Conservation (phyloP, 805 yeast species). For the Wickerhamiella kurtzmanii region DNA sequence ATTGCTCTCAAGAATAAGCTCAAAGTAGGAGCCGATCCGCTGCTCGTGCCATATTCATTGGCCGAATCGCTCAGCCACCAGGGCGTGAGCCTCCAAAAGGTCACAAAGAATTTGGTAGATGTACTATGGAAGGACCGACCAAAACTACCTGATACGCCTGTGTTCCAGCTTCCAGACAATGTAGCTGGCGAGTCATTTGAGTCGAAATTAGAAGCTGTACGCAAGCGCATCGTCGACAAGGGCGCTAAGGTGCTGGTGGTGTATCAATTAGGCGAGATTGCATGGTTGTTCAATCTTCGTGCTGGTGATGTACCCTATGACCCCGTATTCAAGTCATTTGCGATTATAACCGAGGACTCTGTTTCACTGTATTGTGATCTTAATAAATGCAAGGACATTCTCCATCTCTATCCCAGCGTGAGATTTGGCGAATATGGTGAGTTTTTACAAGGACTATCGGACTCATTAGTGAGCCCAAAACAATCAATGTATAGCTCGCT, state of each 20-base stretch:
- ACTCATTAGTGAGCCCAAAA: conserved; percentile 4
- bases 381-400: conserved; percentile 26
- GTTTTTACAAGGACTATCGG: conserved; percentile 43
- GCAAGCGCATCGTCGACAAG: conserved; percentile 20
- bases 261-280: conserved; percentile 70
- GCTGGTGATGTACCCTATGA: conserved; percentile 71
- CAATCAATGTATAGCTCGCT: background rate
- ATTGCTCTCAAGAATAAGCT: conserved; percentile 33
- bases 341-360: conserved; percentile 30
- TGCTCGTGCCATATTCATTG: conserved; percentile 35
- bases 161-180: conserved; percentile 38
- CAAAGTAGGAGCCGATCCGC: conserved; percentile 75
- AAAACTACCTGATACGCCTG: conserved; percentile 34
- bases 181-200: conserved; percentile 53
- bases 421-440: conserved; percentile 38
- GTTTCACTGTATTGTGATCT: conserved; percentile 44
- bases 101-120: conserved; percentile 58
- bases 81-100: conserved; percentile 35
- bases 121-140: conserved; percentile 68
- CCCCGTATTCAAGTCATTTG: conserved; percentile 74
- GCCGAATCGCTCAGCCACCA: conserved; percentile 19
- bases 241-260: conserved; percentile 37
- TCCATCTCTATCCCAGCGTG: conserved; percentile 33
- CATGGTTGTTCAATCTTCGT: conserved; percentile 80
- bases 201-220: conserved; percentile 39